phyloP scores from a whole-genome alignment of 2,329 filamentous ascomycete species.

The Neocucurbitaria cava region DNA sequence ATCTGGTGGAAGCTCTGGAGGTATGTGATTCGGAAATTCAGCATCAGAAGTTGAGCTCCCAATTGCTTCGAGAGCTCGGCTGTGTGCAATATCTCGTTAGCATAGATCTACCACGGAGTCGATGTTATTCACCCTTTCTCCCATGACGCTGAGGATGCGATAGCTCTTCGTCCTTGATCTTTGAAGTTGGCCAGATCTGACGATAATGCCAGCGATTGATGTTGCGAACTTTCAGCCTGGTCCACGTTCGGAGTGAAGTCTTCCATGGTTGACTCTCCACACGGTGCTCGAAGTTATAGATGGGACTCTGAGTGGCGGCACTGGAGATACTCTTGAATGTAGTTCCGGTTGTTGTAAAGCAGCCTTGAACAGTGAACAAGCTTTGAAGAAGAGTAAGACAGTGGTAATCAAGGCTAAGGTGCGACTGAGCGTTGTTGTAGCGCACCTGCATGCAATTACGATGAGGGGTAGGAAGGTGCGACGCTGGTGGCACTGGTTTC shows the following conservation, averaged over 20 bases:
- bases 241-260: neutral
- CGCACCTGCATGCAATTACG: neutral
- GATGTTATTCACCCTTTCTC: neutral
- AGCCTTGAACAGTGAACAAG: too few species aligned
- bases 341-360: too few species aligned
- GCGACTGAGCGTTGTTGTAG: neutral
- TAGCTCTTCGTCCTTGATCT: neutral
- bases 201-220: neutral
- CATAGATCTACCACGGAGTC: neutral
- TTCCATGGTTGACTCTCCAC: neutral
- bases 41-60: neutral
- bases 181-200: neutral
- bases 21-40: neutral
- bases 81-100: neutral
- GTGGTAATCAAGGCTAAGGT: neutral
- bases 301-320: too few species aligned
- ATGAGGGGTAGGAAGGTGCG: neutral
- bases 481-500: too few species aligned
- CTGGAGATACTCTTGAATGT: neutral
- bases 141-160: neutral
- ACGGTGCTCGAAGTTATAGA: too few species aligned
- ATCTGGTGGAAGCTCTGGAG: neutral
- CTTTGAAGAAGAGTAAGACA: neutral
- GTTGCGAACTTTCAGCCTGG: neutral
- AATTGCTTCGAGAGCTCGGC: neutral